Base-by-base conservation (phyloP, 495 filamentous ascomycete species). In the Trichoderma orchidacearum region DNA sequence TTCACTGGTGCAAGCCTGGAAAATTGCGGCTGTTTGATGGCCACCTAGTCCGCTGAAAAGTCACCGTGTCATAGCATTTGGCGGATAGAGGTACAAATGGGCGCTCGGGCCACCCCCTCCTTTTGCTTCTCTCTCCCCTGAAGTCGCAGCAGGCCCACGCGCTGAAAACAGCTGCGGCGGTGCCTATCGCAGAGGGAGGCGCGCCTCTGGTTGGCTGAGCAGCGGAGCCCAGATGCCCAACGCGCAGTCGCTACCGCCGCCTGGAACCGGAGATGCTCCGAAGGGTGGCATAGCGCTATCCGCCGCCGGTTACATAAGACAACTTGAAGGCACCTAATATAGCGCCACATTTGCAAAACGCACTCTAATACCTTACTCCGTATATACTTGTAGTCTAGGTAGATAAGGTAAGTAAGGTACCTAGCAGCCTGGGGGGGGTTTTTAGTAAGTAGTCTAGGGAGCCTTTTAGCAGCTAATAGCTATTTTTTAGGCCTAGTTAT, bases 1-100 rank as follows among this genome's bases (percentile, higher is more conserved):
- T 73, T 75, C 53, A 34, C 53, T 55, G 53, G 31, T 67, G 60
- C 63, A 55, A 27, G 30, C 23, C 53, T 55, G 53, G 53, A 55
- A 32, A 34, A 32, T 35, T 38, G 53, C 53, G 53, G 17, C 51
- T 30, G 51, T 53, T 53, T 30, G 51, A 31, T 53, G 27, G 17
- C 27, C 5, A 1, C 51, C 58, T 63, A 58, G 61, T 58, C 55
- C 57, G 62, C 32, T 57, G 36, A 32, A 35, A 55, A 53, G 61
- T 57, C 54, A 50, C 56, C 32, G 51, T 36, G 36, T 50, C 52
- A 12, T 31, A 55, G 53, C 30, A 38, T 60, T 53, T 55, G 15
- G 55, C 51, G 55, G 51, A 36, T 31, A 35, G 23, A 27, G 59
- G 53, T 54, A 27, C 27, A 11, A 13, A 3, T 25, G 32, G 36